Base-by-base conservation (phyloP, 106 monocot genomes). In the Amphibolis antarctica region DNA sequence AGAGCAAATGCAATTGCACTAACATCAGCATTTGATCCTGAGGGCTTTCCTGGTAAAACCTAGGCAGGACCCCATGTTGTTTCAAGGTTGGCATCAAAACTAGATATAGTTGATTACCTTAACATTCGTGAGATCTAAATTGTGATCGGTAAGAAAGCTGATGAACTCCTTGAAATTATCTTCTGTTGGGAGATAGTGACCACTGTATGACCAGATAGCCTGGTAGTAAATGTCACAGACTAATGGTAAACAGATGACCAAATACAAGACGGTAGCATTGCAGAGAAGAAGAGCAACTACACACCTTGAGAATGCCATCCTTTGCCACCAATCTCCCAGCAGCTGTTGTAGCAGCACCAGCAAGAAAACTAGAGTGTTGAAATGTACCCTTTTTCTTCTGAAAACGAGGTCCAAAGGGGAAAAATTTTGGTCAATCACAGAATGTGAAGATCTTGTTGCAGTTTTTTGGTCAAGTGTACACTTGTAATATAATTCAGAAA, bases 151-250 rank as follows among this genome's bases (percentile, higher is more conserved):
- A 4, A 93, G 75, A 28, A 78, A 93, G 14, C 55, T 77, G 55
- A 86, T 83, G 67, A 93, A 93, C 65, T 85, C 93, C 66, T 78
- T 70, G 75, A 93, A 93, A 74, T 93, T 88, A 46, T 88, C 93
- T 71, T 93, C 93, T 0, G 88, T 93, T 36, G 93, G 93, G 13
- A 74, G 85, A 65, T 93, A 93, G 76, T 93, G 93, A n/a, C 93
- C 93, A 66, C 93, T 93, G 68, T 93, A 86, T 27, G 93, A 85
- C 93, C 93, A 88, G 20, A 80, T 60, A 45, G 84, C 80, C 84
- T 81, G 55, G 50, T 55, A 17, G 51, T 24, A 53, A 46, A 12
- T 13, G 4, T 24, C 23, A 5, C 12, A 36, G 10, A 60, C 6
- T 5, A 44, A 10, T 20, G 4, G 43, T 14, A 29, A 65, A 51